These are phyloP conservation scores for Venturia nashicola DNA, from an alignment of 2,329 filamentous ascomycete genomes.

Conservation along the genomic window DNA sequence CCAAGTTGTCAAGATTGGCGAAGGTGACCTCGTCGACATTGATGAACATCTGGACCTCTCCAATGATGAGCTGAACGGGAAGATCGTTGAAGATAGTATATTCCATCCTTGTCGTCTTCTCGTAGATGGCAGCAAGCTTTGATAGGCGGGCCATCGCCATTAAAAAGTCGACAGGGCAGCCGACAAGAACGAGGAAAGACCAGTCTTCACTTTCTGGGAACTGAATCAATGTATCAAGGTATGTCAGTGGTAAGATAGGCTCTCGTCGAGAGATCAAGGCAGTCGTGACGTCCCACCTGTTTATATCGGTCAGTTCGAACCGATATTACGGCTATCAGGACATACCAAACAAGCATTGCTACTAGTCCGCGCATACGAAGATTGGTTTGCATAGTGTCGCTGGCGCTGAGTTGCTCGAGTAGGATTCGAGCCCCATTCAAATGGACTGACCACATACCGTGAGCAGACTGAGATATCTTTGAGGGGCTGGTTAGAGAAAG, in stretches of 20 bases:
- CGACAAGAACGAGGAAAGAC: neutral
- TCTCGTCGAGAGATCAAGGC: neutral
- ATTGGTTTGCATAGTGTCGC: neutral
- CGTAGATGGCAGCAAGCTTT: slow-evolving; percentile 5
- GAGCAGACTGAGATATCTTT: slow-evolving; percentile 2
- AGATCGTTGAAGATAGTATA: slow-evolving; percentile 4
- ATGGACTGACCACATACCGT: neutral
- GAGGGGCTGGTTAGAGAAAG: neutral
- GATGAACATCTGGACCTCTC: neutral
- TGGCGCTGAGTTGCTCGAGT: neutral
- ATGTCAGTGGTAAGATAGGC: neutral
- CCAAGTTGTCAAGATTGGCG: neutral
- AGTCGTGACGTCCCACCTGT: slow-evolving; percentile 2
- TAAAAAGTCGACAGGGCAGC: neutral
- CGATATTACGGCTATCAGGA: neutral
- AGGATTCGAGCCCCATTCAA: neutral
- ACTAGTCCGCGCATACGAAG: neutral
- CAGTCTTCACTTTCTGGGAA: neutral
- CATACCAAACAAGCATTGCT: slow-evolving; percentile 5
- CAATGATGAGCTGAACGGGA: neutral
- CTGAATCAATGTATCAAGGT: neutral
- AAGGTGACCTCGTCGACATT: neutral
- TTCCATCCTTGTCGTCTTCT: neutral
- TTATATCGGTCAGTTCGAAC: too few species aligned
- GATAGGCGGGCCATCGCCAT: neutral